Evolutionary conservation across 352 stramenopile species (phyloP).

Genomic region (Pythium insidiosum): DNA sequence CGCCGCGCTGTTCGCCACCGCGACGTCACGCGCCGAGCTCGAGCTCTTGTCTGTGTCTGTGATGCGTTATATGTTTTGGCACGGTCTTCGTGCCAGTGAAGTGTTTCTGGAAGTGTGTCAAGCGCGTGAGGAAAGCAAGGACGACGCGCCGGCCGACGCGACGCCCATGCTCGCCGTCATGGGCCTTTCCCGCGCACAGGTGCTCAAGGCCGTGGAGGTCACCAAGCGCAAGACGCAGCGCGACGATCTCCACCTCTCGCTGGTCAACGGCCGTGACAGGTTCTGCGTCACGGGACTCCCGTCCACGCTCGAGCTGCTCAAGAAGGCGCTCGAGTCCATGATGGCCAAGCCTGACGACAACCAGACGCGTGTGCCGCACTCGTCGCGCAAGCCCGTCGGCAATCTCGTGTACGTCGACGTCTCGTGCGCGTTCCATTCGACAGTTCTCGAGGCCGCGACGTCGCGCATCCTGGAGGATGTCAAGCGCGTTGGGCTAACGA

Average conservation of each 20-base stretch:
- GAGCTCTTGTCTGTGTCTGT: slow-evolving; percentile 28
- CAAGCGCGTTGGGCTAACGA: slow-evolving; percentile 27
- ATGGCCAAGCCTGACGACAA: slow-evolving; percentile 45
- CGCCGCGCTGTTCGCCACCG: slow-evolving; percentile 53
- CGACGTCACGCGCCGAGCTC: slow-evolving; percentile 46
- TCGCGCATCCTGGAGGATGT: slow-evolving; percentile 38
- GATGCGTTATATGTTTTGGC: slow-evolving; percentile 78
- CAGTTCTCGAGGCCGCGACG: slow-evolving; percentile 31
- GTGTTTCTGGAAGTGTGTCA: slow-evolving; percentile 25
- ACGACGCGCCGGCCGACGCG: slow-evolving; percentile 2
- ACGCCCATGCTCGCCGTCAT: slow-evolving; percentile 69
- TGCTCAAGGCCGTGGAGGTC: slow-evolving; percentile 46
- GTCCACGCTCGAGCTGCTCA: slow-evolving; percentile 40
- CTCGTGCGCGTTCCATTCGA: slow-evolving; percentile 75
- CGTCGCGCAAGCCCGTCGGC: slow-evolving; percentile 64
- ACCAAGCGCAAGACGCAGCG: slow-evolving; percentile 32
- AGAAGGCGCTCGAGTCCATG: slow-evolving; percentile 32
- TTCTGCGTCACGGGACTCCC: slow-evolving; percentile 71
- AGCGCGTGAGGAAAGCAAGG: not conserved
- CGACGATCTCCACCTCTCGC: slow-evolving; percentile 56
- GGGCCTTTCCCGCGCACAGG: slow-evolving; percentile 41
- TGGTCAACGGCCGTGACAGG: slow-evolving; percentile 51
- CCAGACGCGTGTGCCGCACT: slow-evolving; percentile 75
- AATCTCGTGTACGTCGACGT: slow-evolving; percentile 48
- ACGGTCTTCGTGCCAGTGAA: slow-evolving; percentile 68